Base-by-base conservation (phyloP, 2,329 filamentous ascomycete species). In the Penicillium frequentans region DNA sequence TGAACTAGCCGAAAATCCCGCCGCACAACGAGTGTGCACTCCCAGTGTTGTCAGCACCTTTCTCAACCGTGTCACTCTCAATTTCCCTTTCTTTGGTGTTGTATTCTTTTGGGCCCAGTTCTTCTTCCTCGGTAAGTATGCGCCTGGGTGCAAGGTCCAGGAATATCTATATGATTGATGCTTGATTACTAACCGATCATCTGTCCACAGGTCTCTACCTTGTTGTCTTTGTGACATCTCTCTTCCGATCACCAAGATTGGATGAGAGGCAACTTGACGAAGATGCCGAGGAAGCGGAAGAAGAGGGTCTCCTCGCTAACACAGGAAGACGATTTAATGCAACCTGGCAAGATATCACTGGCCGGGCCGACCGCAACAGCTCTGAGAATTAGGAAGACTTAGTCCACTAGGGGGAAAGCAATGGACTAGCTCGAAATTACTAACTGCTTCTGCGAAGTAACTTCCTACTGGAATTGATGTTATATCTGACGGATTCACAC, bases 91-190 rank as follows among this genome's bases (percentile, higher is more conserved):
- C 71, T 96, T 99, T 69, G 95, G 95, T 11, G 86, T 89, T 11
- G 79, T 98, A n/a, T 85, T 91, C 64, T 99, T 98, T 75, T 99
- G 93, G 92, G 90, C 92, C 0, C 95, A 99, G 69, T 98, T 97
- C 70, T 90, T 84, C 13, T 98, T 99, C 77, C 77, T 99, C 44
- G 89, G 79, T 79, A 73, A 65, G 70, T 35, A 33, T 33, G 31
- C 11, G 14, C 31, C 14, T 6, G 13, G 14, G 31, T 33, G 31
- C 14, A 33, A 33, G 13, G 33, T 35, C n/a, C 27, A 58, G 5
- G 11, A 43, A 26, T n/a, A 24, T 23, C 6, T 33, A 33, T 33
- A 14, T 23, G 5, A 21, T 3, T 42, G 39, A 13, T 13, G 9
- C 5, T 13, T 42, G 8, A 9, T 44, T 46, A 16, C 42, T 47